Percentiles rank a stretch among this genome's conserved stretches.
Evolutionary conservation across 306 rosid genomes (phyloP).

Genomic region (Oemleria cerasiformis): DNA sequence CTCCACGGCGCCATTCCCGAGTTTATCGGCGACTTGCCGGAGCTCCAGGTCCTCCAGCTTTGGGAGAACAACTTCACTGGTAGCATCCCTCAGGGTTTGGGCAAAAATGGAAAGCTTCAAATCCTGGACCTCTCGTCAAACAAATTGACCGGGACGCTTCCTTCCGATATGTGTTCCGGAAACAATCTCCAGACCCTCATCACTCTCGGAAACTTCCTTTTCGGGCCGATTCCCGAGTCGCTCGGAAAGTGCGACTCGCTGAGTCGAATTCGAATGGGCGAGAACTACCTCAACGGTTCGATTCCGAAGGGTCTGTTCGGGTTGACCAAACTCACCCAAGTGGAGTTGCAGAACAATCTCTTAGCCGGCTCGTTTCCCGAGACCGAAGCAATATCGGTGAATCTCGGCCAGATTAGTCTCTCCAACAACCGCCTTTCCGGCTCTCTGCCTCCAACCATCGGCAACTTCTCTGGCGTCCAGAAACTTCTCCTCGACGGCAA

Average conservation of each 20-base stretch:
- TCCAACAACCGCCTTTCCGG: conserved; percentile 79
- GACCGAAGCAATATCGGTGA: conserved; percentile 37
- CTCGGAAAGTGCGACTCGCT: conserved; percentile 68
- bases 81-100: conserved; percentile 67
- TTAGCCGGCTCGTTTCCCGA: conserved; percentile 68
- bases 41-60: conserved; percentile 73
- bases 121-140: conserved; percentile 75
- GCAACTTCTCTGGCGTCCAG: conserved; percentile 85
- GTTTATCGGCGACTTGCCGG: conserved; percentile 68
- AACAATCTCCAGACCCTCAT: conserved; percentile 71
- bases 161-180: conserved; percentile 73
- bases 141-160: conserved; percentile 78
- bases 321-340: conserved; percentile 68
- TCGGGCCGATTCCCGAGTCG: conserved; percentile 85
- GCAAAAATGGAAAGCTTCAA: conserved; percentile 71
- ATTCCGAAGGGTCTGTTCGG: conserved; percentile 81
- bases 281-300: conserved; percentile 79
- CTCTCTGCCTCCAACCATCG: conserved; percentile 65
- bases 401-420: conserved; percentile 83
- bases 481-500: conserved; percentile 91
- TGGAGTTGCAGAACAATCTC: conserved; percentile 75
- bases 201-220: conserved; percentile 66
- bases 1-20: conserved; percentile 94
- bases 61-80: conserved; percentile 98
- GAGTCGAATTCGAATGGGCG: conserved; percentile 83